Conservation (phyloP, 1,284 basidiomycete species). For the Neonothopanus nambi region DNA sequence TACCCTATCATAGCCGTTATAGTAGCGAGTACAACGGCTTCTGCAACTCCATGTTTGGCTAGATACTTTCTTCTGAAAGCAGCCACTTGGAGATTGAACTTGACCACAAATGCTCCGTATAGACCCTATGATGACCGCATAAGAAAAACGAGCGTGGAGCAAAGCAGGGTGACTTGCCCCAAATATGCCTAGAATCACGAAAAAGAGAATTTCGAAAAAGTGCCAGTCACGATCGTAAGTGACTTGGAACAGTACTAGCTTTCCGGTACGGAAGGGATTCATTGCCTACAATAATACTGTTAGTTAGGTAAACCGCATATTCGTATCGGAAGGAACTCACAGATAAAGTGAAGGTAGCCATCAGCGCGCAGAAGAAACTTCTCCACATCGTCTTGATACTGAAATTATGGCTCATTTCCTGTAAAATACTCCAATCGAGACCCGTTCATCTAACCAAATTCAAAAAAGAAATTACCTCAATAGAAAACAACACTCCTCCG, state of each 20-base stretch:
- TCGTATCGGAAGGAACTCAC: conserved; percentile 50
- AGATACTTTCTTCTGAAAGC: conserved; percentile 92
- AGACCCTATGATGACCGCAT: conserved; percentile 64
- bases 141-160: not conserved
- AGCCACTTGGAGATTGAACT: conserved; percentile 94
- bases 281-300: conserved; percentile 63
- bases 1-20: conserved; percentile 93
- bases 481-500: conserved; percentile 94
- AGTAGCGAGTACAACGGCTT: conserved; percentile 86
- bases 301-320: conserved; percentile 8
- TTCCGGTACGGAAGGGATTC: conserved; percentile 98
- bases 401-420: conserved; percentile 98
- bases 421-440: conserved; percentile 6
- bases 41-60: conserved; percentile 80
- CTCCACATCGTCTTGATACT: conserved; percentile 99
- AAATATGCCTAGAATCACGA: conserved; percentile 92
- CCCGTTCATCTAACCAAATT: not conserved
- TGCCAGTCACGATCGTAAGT: conserved; percentile 99
- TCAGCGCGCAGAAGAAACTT: conserved; percentile 95
- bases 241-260: conserved; percentile 97
- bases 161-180: conserved; percentile 71
- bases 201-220: conserved; percentile 98
- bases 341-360: conserved; percentile 94
- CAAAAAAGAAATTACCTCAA: conserved; percentile 56
- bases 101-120: conserved; percentile 96